A percentile compares a stretch with the other conserved stretches of the same genome.
phyloP scores from a whole-genome alignment of 129 eudicot species.

The Helianthus tuberosus region DNA sequence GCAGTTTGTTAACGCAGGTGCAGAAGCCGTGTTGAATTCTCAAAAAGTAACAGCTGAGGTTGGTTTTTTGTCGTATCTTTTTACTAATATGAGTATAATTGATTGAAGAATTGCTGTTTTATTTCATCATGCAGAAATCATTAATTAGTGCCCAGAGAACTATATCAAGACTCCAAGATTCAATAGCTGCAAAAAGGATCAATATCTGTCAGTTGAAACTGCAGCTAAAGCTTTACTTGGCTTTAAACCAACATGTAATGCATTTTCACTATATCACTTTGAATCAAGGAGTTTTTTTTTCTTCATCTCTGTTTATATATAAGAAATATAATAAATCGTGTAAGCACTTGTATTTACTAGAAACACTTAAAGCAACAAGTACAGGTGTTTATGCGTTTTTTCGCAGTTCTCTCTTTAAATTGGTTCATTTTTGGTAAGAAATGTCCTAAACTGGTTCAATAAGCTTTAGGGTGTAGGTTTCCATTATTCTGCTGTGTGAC shows the following conservation, averaged over 20 bases:
- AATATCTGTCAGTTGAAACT: conserved; percentile 61
- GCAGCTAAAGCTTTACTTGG: conserved; percentile 59
- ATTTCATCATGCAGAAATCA: conserved; percentile 54
- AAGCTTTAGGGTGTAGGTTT: not conserved
- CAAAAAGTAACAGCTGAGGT: conserved; percentile 83
- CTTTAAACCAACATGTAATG: conserved; percentile 72
- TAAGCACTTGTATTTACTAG: too few relatives aligned
- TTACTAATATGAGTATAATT: not conserved
- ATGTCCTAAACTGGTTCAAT: conserved; percentile 1
- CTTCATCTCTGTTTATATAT: not conserved
- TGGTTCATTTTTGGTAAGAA: not conserved
- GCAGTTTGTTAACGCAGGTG: conserved; percentile 76
- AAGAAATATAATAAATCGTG: not conserved
- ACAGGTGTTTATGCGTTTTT: too few relatives aligned
- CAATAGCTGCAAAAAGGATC: conserved; percentile 60
- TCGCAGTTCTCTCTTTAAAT: too few relatives aligned
- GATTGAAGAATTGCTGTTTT: conserved; percentile 15
- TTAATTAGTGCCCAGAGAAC: conserved; percentile 70
- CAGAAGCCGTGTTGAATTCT: conserved; percentile 50
- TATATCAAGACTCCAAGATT: conserved; percentile 57
- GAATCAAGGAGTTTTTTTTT: too few relatives aligned
- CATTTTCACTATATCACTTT: not conserved
- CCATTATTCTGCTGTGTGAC: conserved; percentile 5
- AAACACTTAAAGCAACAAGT: too few relatives aligned
- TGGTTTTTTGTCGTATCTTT: conserved; percentile 22